Conservation (phyloP, 2,329 filamentous ascomycete species). For the Akanthomyces lecanii region DNA sequence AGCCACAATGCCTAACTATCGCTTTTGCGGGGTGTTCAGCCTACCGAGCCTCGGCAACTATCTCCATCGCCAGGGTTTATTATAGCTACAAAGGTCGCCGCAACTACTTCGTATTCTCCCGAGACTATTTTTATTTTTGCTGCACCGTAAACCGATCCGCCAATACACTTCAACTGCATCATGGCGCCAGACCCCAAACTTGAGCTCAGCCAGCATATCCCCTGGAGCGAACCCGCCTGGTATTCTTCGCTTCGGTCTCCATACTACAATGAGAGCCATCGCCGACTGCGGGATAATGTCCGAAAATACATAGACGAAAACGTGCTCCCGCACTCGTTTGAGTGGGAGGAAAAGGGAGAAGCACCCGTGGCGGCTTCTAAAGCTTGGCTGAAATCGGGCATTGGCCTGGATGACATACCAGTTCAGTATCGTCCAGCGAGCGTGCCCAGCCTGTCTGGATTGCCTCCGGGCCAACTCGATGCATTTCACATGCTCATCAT, state of each 20-base stretch:
- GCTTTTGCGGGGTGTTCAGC: background rate
- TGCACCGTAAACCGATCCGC: no score
- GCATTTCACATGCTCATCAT: constrained; percentile 53
- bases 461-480: constrained; percentile 47
- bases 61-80: background rate
- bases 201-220: constrained; percentile 20
- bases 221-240: constrained; percentile 28
- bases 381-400: constrained; percentile 36
- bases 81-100: background rate
- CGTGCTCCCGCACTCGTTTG: constrained; percentile 53
- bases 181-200: constrained; percentile 24
- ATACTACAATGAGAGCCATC: constrained; percentile 61
- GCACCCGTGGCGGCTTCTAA: constrained; percentile 41
- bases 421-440: constrained; percentile 34
- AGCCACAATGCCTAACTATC: background rate
- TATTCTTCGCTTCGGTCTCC: constrained; percentile 34
- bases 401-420: constrained; percentile 33
- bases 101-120: no score
- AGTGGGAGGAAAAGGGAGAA: constrained; percentile 58
- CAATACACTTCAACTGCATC: background rate
- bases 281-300: constrained; percentile 51
- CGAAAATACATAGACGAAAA: constrained; percentile 56
- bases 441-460: constrained; percentile 39
- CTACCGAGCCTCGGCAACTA: constrained; percentile 13
- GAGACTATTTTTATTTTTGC: no score